A percentile compares a stretch with the other conserved stretches of the same genome.
Conservation (phyloP, 305 asterid genomes). For the Fraxinus sp. region DNA sequence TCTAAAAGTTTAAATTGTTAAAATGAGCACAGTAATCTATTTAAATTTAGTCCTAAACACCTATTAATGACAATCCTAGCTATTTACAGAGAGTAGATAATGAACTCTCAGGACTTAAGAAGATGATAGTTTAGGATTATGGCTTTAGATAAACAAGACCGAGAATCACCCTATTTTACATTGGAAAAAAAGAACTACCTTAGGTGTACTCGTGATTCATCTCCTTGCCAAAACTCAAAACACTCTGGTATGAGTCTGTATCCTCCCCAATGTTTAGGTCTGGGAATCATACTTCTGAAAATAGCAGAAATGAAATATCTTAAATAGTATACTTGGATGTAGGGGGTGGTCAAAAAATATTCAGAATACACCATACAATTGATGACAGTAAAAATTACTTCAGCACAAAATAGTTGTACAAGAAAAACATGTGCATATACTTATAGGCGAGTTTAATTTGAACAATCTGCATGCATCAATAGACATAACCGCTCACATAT, state of each 20-base stretch:
- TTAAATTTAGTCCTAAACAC: not conserved
- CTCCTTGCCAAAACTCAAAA: constrained; percentile 59
- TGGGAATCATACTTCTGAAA: constrained; percentile 39
- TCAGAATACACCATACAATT: not conserved
- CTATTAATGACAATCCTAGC: not conserved
- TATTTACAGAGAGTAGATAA: not conserved
- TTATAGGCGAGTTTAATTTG: not conserved
- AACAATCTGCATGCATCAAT: not conserved
- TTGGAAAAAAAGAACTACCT: constrained; percentile 25
- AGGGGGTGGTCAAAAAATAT: not conserved
- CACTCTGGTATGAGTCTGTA: constrained; percentile 44
- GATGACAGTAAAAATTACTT: not conserved
- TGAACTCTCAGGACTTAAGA: not conserved
- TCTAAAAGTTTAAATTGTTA: not conserved
- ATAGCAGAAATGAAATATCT: not conserved
- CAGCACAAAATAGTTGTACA: not conserved
- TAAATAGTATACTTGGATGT: constrained; percentile 1
- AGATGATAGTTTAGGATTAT: not conserved
- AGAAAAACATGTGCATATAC: not conserved
- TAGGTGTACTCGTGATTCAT: constrained; percentile 39
- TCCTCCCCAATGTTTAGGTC: constrained; percentile 54
- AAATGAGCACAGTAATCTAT: not conserved
- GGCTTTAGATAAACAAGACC: not conserved
- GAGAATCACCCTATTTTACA: not conserved
- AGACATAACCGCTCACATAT: not conserved